These are phyloP conservation scores for Corymbia maculata DNA, from an alignment of 345 rosid species.

Conservation along the genomic window DNA sequence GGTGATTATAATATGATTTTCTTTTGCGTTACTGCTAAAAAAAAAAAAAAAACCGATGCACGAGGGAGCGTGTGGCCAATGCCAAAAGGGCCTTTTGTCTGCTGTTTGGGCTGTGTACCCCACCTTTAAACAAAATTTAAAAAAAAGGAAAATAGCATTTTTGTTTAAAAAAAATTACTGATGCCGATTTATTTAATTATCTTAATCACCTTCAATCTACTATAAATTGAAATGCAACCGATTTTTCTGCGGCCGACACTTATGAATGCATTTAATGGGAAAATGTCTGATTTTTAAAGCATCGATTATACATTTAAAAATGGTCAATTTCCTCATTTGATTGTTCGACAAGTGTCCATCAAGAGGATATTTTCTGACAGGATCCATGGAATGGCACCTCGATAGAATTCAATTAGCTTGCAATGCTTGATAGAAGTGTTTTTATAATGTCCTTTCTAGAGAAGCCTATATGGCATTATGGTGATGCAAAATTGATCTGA, in stretches of 20 bases:
- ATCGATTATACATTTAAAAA: not conserved
- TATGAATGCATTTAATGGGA: rapidly evolving
- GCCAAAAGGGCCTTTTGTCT: not conserved
- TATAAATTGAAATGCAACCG: not conserved
- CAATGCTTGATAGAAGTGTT: not conserved
- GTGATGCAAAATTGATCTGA: not conserved
- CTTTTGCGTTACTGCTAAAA: not conserved
- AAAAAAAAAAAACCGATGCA: not conserved
- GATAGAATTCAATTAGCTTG: not conserved
- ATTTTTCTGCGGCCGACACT: not conserved
- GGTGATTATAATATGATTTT: not conserved
- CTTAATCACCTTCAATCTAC: not conserved
- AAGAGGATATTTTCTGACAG: not conserved
- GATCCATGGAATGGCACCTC: not conserved
- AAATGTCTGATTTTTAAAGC: not conserved
- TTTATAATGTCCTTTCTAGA: not conserved
- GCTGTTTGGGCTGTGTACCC: not conserved
- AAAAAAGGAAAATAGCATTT: not conserved
- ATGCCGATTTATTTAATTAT: not conserved
- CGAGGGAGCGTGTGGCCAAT: not conserved
- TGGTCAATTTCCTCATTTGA: not conserved
- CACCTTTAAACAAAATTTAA: not conserved
- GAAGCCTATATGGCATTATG: not conserved
- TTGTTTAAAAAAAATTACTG: not conserved
- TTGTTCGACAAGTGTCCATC: not conserved